Evolutionary conservation across 768 basidiomycete species (phyloP).

Genomic region (Lyophyllum semitale): DNA sequence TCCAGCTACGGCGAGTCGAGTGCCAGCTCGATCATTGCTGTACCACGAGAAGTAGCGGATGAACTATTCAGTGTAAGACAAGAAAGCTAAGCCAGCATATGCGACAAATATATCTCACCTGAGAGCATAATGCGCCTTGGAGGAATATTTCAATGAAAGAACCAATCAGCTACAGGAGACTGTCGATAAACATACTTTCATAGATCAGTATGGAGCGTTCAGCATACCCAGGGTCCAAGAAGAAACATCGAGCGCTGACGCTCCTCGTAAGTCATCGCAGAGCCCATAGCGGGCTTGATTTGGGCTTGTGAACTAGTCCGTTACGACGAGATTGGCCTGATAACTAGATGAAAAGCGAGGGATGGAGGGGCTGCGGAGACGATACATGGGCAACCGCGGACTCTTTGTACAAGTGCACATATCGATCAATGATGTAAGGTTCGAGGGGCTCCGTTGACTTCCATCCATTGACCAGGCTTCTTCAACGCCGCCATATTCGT

Average conservation of each 20-base stretch:
- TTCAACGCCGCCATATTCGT: no score
- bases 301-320: no score
- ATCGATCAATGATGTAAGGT: no score
- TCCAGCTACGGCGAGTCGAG: slow-evolving; percentile 23
- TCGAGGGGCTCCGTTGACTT: no score
- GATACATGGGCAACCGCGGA: no score
- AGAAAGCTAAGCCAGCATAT: background rate
- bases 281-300: background rate
- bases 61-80: slow-evolving; percentile 19
- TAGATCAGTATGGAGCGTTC: background rate
- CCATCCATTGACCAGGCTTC: no score
- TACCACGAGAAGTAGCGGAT: slow-evolving; percentile 26
- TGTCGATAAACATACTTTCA: background rate
- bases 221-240: slow-evolving; percentile 34
- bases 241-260: slow-evolving; percentile 23
- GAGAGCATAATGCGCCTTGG: slow-evolving; percentile 31
- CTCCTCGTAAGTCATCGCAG: slow-evolving; percentile 26
- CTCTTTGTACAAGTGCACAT: no score
- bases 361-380: no score
- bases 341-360: background rate
- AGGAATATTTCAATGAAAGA: slow-evolving; percentile 27
- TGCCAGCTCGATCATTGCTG: slow-evolving; percentile 19
- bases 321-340: background rate
- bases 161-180: slow-evolving; percentile 27
- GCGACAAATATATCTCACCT: slow-evolving; percentile 21